Conservation (phyloP, 305 asterid genomes). For the Andrographis paniculata region DNA sequence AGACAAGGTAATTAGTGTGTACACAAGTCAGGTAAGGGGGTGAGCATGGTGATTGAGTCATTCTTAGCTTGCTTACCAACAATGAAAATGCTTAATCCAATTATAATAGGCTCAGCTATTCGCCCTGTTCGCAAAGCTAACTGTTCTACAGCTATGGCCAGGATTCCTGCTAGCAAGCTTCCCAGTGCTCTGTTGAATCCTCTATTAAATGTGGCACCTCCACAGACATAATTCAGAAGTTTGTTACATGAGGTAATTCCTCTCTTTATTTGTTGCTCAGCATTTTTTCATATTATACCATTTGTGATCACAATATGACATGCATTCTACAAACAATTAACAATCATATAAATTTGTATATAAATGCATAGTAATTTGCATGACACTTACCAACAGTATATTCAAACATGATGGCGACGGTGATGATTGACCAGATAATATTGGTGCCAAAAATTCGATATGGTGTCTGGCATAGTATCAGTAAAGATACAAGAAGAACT, state of each 20-base stretch:
- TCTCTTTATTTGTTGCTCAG: too few relatives aligned
- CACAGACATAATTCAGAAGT: conserved; percentile 3
- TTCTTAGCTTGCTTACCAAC: conserved; percentile 30
- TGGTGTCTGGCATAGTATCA: conserved; percentile 39
- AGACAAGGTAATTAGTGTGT: conserved; percentile 4
- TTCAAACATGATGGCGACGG: conserved; percentile 69
- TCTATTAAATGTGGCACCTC: conserved; percentile 58
- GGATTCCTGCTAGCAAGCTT: conserved; percentile 51
- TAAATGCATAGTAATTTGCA: neutral
- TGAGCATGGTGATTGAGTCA: neutral
- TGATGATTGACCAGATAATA: conserved; percentile 60
- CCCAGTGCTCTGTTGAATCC: conserved; percentile 71
- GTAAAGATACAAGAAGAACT: conserved; percentile 48
- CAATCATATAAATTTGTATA: neutral
- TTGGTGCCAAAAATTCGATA: conserved; percentile 50
- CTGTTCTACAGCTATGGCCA: conserved; percentile 42
- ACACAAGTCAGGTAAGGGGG: neutral
- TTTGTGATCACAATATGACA: neutral
- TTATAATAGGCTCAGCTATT: conserved; percentile 47
- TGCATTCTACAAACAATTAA: neutral
- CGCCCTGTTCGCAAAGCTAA: conserved; percentile 41
- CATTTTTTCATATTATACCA: neutral
- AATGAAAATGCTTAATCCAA: conserved; percentile 67
- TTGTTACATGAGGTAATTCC: neutral
- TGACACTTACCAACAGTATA: conserved; percentile 55